Conservation (phyloP, 306 rosid species). For the Benincasa hispida region DNA sequence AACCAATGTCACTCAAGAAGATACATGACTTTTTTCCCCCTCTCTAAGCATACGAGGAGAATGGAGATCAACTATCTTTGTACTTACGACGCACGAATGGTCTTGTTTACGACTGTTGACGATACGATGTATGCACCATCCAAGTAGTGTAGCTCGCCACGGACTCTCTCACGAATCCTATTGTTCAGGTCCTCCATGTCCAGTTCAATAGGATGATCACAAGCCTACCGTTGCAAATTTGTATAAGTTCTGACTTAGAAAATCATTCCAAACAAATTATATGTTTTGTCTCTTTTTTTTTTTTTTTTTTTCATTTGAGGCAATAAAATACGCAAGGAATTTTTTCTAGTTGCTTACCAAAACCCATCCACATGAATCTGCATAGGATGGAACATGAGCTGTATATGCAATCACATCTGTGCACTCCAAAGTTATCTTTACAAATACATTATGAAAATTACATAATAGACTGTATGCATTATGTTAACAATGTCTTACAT, state of each 20-base stretch:
- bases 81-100: conserved; percentile 12
- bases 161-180: conserved; percentile 13
- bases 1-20: background rate
- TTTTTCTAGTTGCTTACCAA: conserved; percentile 12
- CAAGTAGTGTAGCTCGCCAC: conserved; percentile 8
- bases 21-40: too few species aligned
- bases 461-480: background rate
- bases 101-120: conserved; percentile 17
- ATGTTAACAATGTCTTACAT: background rate
- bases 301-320: background rate
- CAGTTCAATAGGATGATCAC: conserved; percentile 14
- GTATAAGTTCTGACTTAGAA: too few species aligned
- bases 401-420: conserved; percentile 26
- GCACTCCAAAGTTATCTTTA: background rate
- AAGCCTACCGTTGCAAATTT: conserved; percentile 4
- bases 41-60: background rate
- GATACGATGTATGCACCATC: conserved; percentile 15
- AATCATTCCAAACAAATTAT: too few species aligned
- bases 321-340: background rate
- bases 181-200: conserved; percentile 5
- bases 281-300: background rate
- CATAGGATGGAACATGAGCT: conserved; percentile 28
- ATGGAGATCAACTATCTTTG: background rate
- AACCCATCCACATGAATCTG: conserved; percentile 29
- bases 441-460: background rate